Conservation (phyloP, 306 rosid genomes). For the Citrullus amarus region DNA sequence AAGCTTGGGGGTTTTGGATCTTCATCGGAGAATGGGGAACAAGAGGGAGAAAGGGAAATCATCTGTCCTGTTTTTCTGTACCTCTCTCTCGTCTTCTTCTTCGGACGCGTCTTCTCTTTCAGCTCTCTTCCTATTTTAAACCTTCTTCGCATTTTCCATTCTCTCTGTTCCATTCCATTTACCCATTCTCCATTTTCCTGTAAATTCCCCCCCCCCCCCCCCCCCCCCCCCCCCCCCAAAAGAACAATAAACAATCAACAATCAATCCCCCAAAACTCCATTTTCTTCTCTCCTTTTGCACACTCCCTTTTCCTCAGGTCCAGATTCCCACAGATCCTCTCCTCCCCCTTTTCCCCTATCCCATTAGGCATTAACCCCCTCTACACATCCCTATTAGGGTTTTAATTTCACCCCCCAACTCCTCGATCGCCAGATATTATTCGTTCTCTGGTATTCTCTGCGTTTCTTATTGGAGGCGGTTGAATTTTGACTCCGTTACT, state of each 20-base stretch:
- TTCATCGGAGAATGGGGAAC: slow-evolving; percentile 2
- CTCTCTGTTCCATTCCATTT: background rate
- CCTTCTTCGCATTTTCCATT: background rate
- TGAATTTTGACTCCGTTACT: background rate
- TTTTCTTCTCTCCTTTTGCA: background rate
- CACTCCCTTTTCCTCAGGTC: background rate
- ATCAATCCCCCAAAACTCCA: background rate
- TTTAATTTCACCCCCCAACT: background rate
- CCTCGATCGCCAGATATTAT: background rate
- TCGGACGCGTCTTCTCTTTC: slow-evolving; percentile 5
- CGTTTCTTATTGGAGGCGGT: background rate
- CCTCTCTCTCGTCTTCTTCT: background rate
- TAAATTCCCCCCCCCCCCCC: background rate
- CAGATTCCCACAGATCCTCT: background rate
- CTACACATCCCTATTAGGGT: background rate
- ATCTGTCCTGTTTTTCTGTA: background rate
- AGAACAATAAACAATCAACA: background rate
- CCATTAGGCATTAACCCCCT: background rate
- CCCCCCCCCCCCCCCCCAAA: too few relatives aligned
- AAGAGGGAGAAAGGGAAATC: background rate
- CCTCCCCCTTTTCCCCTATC: background rate
- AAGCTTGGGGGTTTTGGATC: background rate
- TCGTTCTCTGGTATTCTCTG: background rate
- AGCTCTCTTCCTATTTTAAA: background rate
- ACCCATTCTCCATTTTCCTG: background rate